phyloP scores from a whole-genome alignment of 208 protist species.

The Crithidia expoeki region DNA sequence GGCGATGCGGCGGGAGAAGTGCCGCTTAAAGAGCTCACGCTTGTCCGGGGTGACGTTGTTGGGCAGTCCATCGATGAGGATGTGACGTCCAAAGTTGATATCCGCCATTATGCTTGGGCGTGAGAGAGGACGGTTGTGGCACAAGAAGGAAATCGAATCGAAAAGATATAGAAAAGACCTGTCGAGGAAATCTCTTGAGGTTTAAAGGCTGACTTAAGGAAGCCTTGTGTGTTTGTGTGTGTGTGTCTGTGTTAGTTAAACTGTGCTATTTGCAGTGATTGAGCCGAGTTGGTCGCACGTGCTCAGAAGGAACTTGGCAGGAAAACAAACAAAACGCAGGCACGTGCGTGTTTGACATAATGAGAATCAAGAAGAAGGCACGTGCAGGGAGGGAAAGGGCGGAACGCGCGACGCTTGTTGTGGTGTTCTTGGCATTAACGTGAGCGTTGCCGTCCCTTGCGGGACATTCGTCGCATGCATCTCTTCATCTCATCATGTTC shows the following conservation, averaged over 20 bases:
- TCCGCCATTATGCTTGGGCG: conserved; percentile 25
- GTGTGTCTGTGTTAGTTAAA: not conserved
- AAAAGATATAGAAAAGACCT: not conserved
- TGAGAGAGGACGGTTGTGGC: not conserved
- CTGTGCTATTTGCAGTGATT: not conserved
- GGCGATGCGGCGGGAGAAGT: conserved; percentile 64
- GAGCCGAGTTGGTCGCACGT: conserved; percentile 7
- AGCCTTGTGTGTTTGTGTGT: not conserved
- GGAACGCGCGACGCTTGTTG: too few relatives aligned
- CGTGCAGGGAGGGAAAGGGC: too few relatives aligned
- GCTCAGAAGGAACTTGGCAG: conserved; percentile 3
- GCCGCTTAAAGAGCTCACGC: conserved; percentile 60
- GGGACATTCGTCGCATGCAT: too few relatives aligned
- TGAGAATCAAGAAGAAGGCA: not conserved
- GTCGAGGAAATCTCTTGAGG: too few relatives aligned
- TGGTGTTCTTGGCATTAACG: too few relatives aligned
- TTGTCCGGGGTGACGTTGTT: conserved; percentile 89
- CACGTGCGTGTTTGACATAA: not conserved
- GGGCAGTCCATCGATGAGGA: conserved; percentile 83
- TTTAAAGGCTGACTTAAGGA: not conserved
- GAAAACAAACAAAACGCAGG: not conserved
- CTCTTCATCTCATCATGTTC: too few relatives aligned
- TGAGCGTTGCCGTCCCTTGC: too few relatives aligned
- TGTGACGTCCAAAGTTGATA: conserved; percentile 61
- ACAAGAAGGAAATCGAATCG: conserved; percentile 3